Base-by-base conservation (phyloP, 495 filamentous ascomycete species). In the Penicillium macrosclerotiorum region DNA sequence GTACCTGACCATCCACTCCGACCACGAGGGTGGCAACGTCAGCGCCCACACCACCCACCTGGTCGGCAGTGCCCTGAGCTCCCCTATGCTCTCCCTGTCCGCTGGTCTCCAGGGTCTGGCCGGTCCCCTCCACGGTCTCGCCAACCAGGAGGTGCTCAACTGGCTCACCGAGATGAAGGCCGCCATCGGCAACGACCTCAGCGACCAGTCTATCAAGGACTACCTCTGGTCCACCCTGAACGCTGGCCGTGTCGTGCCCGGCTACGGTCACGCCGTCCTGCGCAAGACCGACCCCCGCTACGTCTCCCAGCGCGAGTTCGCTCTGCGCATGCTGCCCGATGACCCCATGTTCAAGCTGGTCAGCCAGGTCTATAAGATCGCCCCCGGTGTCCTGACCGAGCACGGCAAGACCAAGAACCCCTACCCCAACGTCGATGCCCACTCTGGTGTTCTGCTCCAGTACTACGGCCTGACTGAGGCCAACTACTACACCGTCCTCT, bases 91-190 rank as follows among this genome's bases (percentile, higher is more conserved):
- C 46, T 97, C 93, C 14, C 81, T 97, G 48, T 82, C 94, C 58
- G 93, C 93, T 64, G 93, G 93, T 76, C 82, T 98, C 37, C 93
- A 98, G 72, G 93, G 93, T 75, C 84, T 98, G 54, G 93, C 93
- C 62, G 93, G 93, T 60, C 93, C 93, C 59, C 90, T 98, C 32
- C 93, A 98, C 80, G 93, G 93, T 76, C 83, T 98, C 62, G 93
- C 93, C 68, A 97, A 97, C 82, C 93, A 98, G 77, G 93, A 98
- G 75, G 93, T 98, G 52, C 83, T 98, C 51, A 90, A 90, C 77
- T 98, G 94, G 94, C 86, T 98, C 60, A 88, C 86, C 54, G 85
- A 96, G 83, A 97, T 98, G 94, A 96, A 98, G 89, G 86, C 88
- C 72, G 70, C 77, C 52, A 76, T 98, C 60, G 93, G 93, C 58